A percentile compares a stretch with the other conserved stretches of the same genome.
phyloP scores from a whole-genome alignment of 495 filamentous ascomycete species.

The Elaphomyces granulatus region DNA sequence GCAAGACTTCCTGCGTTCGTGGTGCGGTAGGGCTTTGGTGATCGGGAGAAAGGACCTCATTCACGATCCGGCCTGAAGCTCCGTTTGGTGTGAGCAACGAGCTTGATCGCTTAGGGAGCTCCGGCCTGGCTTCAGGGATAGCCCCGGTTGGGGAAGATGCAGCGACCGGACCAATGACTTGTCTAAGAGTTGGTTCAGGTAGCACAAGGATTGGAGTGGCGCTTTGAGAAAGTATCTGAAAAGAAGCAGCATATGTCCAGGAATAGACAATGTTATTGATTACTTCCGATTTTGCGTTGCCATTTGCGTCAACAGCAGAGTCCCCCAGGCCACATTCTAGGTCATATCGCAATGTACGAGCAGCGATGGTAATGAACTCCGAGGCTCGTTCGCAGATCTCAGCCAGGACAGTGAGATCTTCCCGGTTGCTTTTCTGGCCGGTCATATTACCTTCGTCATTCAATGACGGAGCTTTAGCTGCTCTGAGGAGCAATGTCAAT shows the following conservation, averaged over 20 bases:
- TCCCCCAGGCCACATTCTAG: conserved; percentile 31
- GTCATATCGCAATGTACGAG: conserved; percentile 65
- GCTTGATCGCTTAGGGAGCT: conserved; percentile 30
- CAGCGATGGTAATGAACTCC: conserved; percentile 65
- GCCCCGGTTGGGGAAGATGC: conserved; percentile 9
- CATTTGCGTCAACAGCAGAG: conserved; percentile 12
- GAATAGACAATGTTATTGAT: conserved; percentile 74
- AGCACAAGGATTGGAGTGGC: conserved; percentile 52
- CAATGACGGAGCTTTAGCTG: conserved; percentile 48
- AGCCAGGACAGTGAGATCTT: conserved; percentile 61
- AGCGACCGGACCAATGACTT: conserved; percentile 17
- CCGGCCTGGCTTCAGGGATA: conserved; percentile 29
- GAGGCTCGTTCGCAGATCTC: conserved; percentile 67
- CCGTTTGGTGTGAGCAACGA: conserved; percentile 26
- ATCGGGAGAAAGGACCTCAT: conserved; percentile 1
- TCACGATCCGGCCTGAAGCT: too few species aligned
- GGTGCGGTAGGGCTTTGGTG: conserved; percentile 11
- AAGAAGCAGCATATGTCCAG: conserved; percentile 66
- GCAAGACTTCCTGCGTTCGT: too few species aligned
- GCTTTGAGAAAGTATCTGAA: conserved; percentile 66
- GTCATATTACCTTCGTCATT: conserved; percentile 11
- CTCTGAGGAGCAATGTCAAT: conserved; percentile 64
- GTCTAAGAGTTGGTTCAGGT: conserved; percentile 39
- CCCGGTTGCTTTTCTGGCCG: conserved; percentile 25
- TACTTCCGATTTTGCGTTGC: conserved; percentile 30